Evolutionary conservation across 768 basidiomycete genomes (phyloP).

Genomic region (Daedaleopsis sinensis): DNA sequence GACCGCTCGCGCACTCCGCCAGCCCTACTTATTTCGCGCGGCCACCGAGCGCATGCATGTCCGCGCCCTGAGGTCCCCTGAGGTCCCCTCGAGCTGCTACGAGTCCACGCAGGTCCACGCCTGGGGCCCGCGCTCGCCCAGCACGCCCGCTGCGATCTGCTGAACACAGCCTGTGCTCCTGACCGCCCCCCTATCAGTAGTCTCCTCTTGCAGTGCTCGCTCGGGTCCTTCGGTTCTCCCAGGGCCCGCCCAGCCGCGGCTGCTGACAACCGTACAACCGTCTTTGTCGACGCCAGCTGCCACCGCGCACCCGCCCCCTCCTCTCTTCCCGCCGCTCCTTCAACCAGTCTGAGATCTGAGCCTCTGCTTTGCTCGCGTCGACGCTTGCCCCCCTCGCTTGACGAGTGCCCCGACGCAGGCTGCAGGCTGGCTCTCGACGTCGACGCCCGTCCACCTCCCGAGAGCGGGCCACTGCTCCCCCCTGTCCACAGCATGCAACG

Average conservation of each 20-base stretch:
- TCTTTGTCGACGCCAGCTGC: not conserved
- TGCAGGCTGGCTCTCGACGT: not conserved
- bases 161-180: not conserved
- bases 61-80: too few species aligned
- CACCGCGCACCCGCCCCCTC: not conserved
- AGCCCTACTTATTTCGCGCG: too few species aligned
- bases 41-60: too few species aligned
- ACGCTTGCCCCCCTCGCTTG: not conserved
- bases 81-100: too few species aligned
- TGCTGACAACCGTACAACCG: not conserved
- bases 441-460: not conserved
- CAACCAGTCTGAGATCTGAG: too few species aligned
- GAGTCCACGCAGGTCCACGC: too few species aligned
- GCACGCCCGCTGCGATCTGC: not conserved
- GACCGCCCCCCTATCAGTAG: not conserved
- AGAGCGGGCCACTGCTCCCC: not conserved
- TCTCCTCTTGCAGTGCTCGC: not conserved
- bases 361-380: not conserved
- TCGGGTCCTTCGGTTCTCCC: not conserved
- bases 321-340: not conserved
- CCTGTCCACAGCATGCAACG: slow-evolving; percentile 9
- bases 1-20: too few species aligned
- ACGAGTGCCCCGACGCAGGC: not conserved
- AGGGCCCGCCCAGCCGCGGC: too few species aligned
- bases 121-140: not conserved